A percentile compares a stretch with the other conserved stretches of the same genome.
Conservation (phyloP, 345 rosid species). For the Gynandropsis gynandra region DNA sequence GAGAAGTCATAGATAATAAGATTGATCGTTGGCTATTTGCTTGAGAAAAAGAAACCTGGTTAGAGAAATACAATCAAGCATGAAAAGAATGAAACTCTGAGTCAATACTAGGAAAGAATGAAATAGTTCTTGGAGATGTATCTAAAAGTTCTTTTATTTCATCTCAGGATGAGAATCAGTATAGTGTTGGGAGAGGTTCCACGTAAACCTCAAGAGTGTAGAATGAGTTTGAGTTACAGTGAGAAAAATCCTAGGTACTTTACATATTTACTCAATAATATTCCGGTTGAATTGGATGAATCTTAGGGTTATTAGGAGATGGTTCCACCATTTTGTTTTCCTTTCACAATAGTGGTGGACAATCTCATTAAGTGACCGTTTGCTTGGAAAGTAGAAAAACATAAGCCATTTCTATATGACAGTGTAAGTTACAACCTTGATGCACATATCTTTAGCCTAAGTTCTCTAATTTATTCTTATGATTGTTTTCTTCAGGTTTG, state of each 20-base stretch:
- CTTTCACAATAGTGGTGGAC: slow-evolving; percentile 68
- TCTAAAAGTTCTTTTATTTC: slow-evolving; percentile 4
- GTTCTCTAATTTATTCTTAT: slow-evolving; percentile 34
- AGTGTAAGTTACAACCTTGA: slow-evolving; percentile 48
- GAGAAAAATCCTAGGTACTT: slow-evolving; percentile 76
- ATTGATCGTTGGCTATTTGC: slow-evolving; percentile 91
- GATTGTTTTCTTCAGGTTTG: slow-evolving; percentile 49
- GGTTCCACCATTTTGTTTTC: slow-evolving; percentile 5
- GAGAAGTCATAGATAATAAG: slow-evolving; percentile 89
- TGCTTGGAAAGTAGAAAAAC: slow-evolving; percentile 71
- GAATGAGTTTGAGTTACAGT: slow-evolving; percentile 79
- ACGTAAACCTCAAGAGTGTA: slow-evolving; percentile 86
- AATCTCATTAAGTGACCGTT: slow-evolving; percentile 72
- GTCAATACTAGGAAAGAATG: no score
- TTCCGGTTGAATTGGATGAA: not conserved
- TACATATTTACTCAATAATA: not conserved
- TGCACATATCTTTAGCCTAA: slow-evolving; percentile 21
- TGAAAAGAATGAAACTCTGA: slow-evolving; percentile 19
- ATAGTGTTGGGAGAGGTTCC: slow-evolving; percentile 93
- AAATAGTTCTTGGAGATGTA: not conserved
- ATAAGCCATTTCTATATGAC: slow-evolving; percentile 62
- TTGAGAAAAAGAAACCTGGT: slow-evolving; percentile 94
- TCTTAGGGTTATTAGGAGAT: not conserved
- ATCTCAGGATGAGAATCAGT: slow-evolving; percentile 67
- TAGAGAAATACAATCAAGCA: slow-evolving; percentile 86